Conservation (phyloP, 176 grass and related monocot genomes). For the Zoysia pacifica region DNA sequence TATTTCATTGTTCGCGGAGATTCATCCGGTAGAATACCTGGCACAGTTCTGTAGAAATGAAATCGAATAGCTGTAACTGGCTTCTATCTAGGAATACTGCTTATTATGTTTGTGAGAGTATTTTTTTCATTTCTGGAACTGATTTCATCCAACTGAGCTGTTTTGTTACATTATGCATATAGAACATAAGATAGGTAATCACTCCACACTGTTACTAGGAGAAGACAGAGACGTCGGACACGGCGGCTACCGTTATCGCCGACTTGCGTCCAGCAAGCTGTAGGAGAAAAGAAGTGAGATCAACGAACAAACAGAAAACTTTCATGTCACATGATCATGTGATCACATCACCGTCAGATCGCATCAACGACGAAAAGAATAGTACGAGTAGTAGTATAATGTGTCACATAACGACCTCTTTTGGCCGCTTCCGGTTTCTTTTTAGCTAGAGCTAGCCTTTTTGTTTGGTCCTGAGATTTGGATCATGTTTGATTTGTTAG, state of each 20-base stretch:
- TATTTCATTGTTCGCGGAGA: not conserved
- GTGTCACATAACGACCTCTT: not conserved
- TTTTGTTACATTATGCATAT: no score
- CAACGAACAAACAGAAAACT: not conserved
- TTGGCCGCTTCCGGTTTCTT: conserved; percentile 30
- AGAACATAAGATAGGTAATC: no score
- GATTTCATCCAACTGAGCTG: no score
- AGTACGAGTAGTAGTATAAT: no score
- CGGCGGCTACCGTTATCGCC: conserved; percentile 6
- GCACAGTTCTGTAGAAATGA: not conserved
- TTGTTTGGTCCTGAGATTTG: conserved; percentile 12
- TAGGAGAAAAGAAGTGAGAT: not conserved
- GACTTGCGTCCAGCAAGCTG: not conserved
- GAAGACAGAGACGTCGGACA: no score
- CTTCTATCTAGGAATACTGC: not conserved
- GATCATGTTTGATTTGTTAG: conserved; percentile 3
- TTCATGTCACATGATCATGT: conserved; percentile 27
- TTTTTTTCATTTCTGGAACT: not conserved
- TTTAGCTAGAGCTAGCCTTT: not conserved
- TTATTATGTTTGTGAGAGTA: not conserved
- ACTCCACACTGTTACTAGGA: no score
- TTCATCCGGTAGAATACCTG: not conserved
- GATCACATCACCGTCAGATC: conserved; percentile 51
- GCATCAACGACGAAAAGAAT: not conserved
- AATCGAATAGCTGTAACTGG: not conserved